Conservation (phyloP, 441 rosid genomes). For the Iberis amara region DNA sequence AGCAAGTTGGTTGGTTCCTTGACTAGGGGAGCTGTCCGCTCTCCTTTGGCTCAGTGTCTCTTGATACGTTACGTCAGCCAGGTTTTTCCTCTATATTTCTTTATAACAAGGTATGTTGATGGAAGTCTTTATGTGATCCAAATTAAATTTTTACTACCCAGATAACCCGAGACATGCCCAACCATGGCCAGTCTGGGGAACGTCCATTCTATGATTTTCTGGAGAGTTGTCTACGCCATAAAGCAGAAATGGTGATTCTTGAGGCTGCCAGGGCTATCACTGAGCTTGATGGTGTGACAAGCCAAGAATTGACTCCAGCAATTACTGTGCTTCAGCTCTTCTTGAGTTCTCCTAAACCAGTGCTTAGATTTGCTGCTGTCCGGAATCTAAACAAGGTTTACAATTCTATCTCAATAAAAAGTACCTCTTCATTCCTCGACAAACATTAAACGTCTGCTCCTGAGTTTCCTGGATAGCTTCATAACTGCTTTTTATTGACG, state of each 20-base stretch:
- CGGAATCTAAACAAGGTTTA: slow-evolving; percentile 93
- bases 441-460: background rate
- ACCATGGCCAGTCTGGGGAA: slow-evolving; percentile 70
- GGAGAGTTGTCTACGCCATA: slow-evolving; percentile 91
- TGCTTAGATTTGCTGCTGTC: slow-evolving; percentile 95
- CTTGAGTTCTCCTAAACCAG: slow-evolving; percentile 91
- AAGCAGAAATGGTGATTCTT: slow-evolving; percentile 96
- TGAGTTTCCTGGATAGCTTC: slow-evolving; percentile 1
- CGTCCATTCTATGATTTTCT: slow-evolving; percentile 96
- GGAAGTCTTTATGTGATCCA: slow-evolving; percentile 6
- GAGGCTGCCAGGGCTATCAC: slow-evolving; percentile 99
- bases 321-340: slow-evolving; percentile 96
- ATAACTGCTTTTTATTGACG: background rate
- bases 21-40: slow-evolving; percentile 94
- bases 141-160: slow-evolving; percentile 22
- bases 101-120: slow-evolving; percentile 5
- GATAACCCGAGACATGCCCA: slow-evolving; percentile 85
- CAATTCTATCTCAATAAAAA: slow-evolving; percentile 11
- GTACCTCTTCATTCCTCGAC: too few relatives aligned
- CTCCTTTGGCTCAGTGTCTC: slow-evolving; percentile 94
- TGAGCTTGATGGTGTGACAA: slow-evolving; percentile 83
- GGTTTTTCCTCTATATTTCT: slow-evolving; percentile 38
- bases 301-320: slow-evolving; percentile 94
- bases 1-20: slow-evolving; percentile 91
- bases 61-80: slow-evolving; percentile 91